Evolutionary conservation across 495 filamentous ascomycete genomes (phyloP), one percentile per base, ranked within the genome.

Genomic region (Aspergillus egyptiacus): DNA sequence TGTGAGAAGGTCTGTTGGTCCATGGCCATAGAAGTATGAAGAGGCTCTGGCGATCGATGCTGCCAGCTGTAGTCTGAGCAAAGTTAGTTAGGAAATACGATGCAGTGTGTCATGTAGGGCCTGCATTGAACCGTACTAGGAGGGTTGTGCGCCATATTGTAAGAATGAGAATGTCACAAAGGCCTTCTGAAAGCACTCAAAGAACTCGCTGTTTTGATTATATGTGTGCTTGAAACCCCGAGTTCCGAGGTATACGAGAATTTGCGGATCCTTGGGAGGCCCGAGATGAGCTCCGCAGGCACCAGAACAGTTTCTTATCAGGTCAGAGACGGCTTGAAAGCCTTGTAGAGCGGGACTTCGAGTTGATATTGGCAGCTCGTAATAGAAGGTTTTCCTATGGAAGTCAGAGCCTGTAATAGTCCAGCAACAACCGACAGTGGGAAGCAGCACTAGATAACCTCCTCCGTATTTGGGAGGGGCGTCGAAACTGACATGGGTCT

Each of bases 41-140:
- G 45, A 18, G 56, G 56, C 11, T 57, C 51, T 9, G 60, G 31
- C 34, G 55, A 45, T 48, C 57, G 50, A 36, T 48, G 53, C 40
- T 54, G 53, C 60, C 60, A 63, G 50, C 50, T 42, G 46, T 63
- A 63, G 30, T 58, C 60, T 63, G 44, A 10, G 5, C 2, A 3
- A 39, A 1, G 51, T 59, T 48, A 59, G 54, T 46, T 11, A 2
- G 10, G 17, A 33, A 20, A 30, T 9, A 1, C n/a, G n/a, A 11
- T 25, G 18, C 24, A 28, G 19, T 18, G 6, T 11, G 17, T 7
- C 24, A 17, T 13, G 13, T 19, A 19, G 7, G 33, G 11, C 10
- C 27, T 34, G n/a, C 36, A 41, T 43, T 36, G 14, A 34, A 37
- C n/a, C 50, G 18, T 61, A 61, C 58, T 57, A n/a, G 56, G 51